Base-by-base conservation (phyloP, 2,329 filamentous ascomycete species). In the Verticillium longisporum region DNA sequence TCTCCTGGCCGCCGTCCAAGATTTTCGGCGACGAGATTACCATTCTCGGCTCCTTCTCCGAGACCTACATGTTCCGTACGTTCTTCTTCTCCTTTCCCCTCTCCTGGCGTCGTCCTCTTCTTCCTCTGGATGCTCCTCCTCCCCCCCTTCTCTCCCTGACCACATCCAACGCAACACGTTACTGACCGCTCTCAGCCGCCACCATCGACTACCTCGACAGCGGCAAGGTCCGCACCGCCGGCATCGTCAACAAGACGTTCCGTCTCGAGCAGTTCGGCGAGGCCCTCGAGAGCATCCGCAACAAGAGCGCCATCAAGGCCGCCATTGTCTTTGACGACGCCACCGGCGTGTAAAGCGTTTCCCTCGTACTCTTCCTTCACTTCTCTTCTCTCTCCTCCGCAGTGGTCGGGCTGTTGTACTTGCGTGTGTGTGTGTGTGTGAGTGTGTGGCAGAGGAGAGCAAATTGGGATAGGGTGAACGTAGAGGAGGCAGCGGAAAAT, bases 291-390 rank as follows among this genome's bases (percentile, higher is more conserved):
- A 82, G 84, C 61, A 90, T 91, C 79, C 84, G 81, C 69, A 87
- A 89, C 75, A 90, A 90, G 80, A 83, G 77, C 59, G 88, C 87
- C 62, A 89, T 91, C 71, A 91, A 91, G 79, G 88, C 88, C 59
- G 87, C 86, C 15, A 90, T 91, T 72, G 82, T 86, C 56, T 90
- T 89, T 68, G 87, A 90, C 64, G 85, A 81, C 67, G 61, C 64
- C 21, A 65, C 64, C 34, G 64, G 64, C 64, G 64, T 65, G 62
- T 65, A 64, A 64, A 59, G 34, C 11, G 34, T 26, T 26, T 3
- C 2, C 26, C 26, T 26, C 26, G 3, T 26, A 36, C 34, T 36
- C 34, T 7, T 36, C 34, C 7, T 13, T 4, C 34, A 14, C n/a
- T 7, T 32, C 26, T 26, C 26, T 26, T 26, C 26, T 26, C 26